A percentile compares a stretch with the other conserved stretches of the same genome.
These are phyloP conservation scores for Golovinomyces cichoracearum DNA, from an alignment of 2,329 filamentous ascomycete genomes.

Conservation along the genomic window DNA sequence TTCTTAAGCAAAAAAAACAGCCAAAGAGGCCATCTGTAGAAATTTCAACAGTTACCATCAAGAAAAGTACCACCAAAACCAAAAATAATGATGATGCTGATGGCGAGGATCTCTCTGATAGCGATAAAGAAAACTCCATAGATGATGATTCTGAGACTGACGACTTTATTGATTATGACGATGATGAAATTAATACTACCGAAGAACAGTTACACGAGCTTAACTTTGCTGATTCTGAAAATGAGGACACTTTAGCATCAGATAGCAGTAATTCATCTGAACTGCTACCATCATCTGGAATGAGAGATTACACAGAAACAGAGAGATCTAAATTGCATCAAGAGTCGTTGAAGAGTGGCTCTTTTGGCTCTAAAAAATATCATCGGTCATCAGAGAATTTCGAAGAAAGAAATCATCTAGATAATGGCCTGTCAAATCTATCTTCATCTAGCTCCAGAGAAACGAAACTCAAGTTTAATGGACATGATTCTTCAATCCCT, in stretches of 20 bases:
- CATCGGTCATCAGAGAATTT: background rate
- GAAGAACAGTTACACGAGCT: constrained; percentile 5
- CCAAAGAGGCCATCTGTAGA: constrained; percentile 13
- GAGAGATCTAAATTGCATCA: background rate
- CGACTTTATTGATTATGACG: constrained; percentile 23
- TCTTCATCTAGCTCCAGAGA: background rate
- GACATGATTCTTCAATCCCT: background rate
- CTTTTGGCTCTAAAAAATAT: background rate
- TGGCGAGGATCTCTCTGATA: constrained; percentile 3
- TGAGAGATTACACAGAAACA: background rate
- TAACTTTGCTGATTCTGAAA: constrained; percentile 10
- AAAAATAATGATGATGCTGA: constrained; percentile 10
- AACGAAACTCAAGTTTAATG: background rate
- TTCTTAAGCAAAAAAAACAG: constrained; percentile 21
- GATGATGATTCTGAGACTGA: constrained; percentile 18
- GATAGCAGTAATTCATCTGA: constrained; percentile 1
- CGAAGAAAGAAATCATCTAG: background rate
- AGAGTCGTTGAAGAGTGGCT: background rate
- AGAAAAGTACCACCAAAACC: constrained; percentile 1
- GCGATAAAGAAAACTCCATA: constrained; percentile 16
- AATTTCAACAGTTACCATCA: constrained; percentile 1
- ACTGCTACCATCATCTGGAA: background rate
- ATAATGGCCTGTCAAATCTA: background rate
- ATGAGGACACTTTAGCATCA: constrained; percentile 4
- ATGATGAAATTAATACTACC: constrained; percentile 3